phyloP scores from a whole-genome alignment of 192 early-diverging fungal genomes.

The Rhizoclosmatium globosum region DNA sequence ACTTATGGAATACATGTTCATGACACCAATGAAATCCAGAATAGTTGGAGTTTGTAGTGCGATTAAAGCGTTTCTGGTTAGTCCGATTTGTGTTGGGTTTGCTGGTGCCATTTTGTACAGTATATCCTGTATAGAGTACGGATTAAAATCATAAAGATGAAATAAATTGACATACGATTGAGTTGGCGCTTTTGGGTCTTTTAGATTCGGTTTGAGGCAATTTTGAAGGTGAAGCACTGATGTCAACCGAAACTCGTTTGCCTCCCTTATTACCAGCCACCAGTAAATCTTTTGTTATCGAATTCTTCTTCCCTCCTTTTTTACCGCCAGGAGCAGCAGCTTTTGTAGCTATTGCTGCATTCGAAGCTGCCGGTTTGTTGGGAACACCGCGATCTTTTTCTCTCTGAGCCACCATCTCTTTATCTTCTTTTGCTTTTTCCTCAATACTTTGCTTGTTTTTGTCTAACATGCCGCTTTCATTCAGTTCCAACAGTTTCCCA shows the following conservation, averaged over 20 bases:
- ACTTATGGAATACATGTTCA: slow-evolving; percentile 52
- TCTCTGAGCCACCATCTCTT: slow-evolving; percentile 1
- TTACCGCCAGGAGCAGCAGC: background rate
- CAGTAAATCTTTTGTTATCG: background rate
- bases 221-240: background rate
- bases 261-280: background rate
- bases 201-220: slow-evolving; percentile 9
- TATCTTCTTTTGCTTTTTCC: slow-evolving; percentile 30
- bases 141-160: background rate
- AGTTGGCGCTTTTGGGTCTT: slow-evolving; percentile 1
- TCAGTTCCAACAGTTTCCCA: slow-evolving; percentile 40
- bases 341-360: too few species aligned
- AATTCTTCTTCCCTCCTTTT: background rate
- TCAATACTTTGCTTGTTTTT: slow-evolving; percentile 12
- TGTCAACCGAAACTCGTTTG: background rate
- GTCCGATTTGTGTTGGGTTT: background rate
- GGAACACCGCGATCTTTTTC: background rate
- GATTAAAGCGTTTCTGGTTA: slow-evolving; percentile 33
- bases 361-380: too few species aligned
- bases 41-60: slow-evolving; percentile 53
- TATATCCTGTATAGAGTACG: background rate
- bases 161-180: background rate
- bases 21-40: slow-evolving; percentile 46
- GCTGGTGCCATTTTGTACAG: slow-evolving; percentile 2
- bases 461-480: slow-evolving; percentile 47